Evolutionary conservation across 2,329 filamentous ascomycete species (phyloP).

Genomic region (Amesomyces nigricolor): DNA sequence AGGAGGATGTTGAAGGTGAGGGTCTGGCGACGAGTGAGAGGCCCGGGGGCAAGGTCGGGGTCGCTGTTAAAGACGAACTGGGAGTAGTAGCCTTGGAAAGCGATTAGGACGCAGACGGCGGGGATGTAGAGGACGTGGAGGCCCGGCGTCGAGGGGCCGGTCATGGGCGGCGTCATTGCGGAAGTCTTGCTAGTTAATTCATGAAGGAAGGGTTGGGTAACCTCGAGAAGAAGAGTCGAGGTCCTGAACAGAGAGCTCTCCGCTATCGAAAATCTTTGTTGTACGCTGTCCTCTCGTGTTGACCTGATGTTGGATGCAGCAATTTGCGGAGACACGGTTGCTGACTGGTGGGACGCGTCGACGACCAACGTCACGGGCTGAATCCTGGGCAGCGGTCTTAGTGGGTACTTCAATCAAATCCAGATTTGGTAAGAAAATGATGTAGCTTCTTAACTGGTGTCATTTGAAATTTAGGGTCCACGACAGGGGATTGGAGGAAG

Average conservation of each 20-base stretch:
- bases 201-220: slow-evolving; percentile 12
- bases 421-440: not conserved
- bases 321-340: not conserved
- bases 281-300: too few relatives aligned
- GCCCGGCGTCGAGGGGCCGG: slow-evolving; percentile 36
- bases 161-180: slow-evolving; percentile 25
- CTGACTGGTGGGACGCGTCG: not conserved
- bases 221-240: not conserved
- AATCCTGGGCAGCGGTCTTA: not conserved
- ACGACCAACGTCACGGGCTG: too few relatives aligned
- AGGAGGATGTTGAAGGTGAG: slow-evolving; percentile 63
- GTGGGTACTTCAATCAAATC: not conserved
- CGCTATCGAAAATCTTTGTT: too few relatives aligned
- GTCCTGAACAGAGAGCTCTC: too few relatives aligned
- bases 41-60: slow-evolving; percentile 53
- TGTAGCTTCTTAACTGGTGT: not conserved
- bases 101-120: slow-evolving; percentile 58
- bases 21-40: slow-evolving; percentile 51
- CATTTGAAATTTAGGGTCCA: not conserved
- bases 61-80: slow-evolving; percentile 63
- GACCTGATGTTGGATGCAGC: not conserved
- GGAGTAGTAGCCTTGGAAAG: slow-evolving; percentile 65
- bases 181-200: slow-evolving; percentile 14
- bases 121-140: slow-evolving; percentile 61
- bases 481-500: not conserved